Evolutionary conservation across 441 rosid genomes (phyloP).

Genomic region (Mallotus repandus): DNA sequence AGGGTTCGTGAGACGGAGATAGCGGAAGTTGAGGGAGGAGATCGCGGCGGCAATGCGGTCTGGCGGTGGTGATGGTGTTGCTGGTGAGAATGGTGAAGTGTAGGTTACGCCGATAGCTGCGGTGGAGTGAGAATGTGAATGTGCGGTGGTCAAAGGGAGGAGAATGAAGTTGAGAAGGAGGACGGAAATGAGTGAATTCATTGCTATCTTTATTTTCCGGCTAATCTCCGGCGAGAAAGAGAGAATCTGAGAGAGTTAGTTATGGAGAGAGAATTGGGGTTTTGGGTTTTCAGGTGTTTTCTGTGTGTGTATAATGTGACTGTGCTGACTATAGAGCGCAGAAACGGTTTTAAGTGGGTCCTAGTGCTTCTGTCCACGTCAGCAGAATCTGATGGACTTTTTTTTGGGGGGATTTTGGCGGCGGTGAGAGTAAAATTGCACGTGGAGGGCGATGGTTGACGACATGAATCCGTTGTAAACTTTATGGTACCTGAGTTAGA

Average conservation of each 20-base stretch:
- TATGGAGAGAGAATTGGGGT: not conserved
- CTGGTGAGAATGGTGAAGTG: constrained; percentile 14
- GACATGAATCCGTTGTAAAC: no score
- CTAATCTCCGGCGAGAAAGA: not conserved
- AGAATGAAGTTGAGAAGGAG: constrained; percentile 17
- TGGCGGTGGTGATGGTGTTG: constrained; percentile 29
- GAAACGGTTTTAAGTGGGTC: no score
- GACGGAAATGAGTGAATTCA: not conserved
- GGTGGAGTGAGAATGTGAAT: constrained; percentile 23
- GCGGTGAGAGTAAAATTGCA: no score
- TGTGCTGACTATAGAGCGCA: no score
- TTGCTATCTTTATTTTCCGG: not conserved
- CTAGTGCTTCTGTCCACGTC: no score
- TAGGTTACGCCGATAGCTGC: constrained; percentile 25
- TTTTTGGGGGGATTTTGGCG: no score
- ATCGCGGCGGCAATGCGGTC: constrained; percentile 40
- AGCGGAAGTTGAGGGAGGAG: constrained; percentile 41
- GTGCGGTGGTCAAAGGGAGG: constrained; percentile 3
- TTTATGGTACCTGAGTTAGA: no score
- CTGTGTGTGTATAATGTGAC: not conserved
- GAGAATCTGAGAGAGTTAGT: not conserved
- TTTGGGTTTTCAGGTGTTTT: not conserved
- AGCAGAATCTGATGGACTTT: no score
- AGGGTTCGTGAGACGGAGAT: constrained; percentile 57
- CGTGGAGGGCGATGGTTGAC: no score